phyloP scores from a whole-genome alignment of 1,284 basidiomycete species.

The Trichosporon faecale region DNA sequence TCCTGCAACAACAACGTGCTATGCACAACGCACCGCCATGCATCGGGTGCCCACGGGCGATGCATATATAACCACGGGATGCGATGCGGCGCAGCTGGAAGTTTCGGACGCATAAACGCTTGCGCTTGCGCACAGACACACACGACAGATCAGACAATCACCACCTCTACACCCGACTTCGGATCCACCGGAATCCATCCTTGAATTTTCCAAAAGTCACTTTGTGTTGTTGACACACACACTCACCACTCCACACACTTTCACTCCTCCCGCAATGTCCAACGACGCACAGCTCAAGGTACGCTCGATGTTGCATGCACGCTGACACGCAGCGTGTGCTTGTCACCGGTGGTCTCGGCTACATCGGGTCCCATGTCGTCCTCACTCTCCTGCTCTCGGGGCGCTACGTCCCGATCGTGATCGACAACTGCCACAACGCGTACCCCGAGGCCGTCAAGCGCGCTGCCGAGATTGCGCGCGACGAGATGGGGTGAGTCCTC shows the following conservation, averaged over 20 bases:
- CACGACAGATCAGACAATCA: not conserved
- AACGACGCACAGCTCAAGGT: conserved; percentile 20
- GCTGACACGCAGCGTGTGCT: conserved; percentile 41
- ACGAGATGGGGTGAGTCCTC: conserved; percentile 52
- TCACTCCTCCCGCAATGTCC: conserved; percentile 13
- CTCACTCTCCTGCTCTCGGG: conserved; percentile 79
- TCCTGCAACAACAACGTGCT: not conserved
- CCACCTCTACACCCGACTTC: not conserved
- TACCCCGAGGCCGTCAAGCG: conserved; percentile 68
- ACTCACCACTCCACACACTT: not conserved
- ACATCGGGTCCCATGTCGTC: conserved; percentile 83
- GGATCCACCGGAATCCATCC: not conserved
- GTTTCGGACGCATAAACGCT: not conserved
- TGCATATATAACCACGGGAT: conserved; percentile 4
- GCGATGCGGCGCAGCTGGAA: not conserved
- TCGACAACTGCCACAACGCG: conserved; percentile 92
- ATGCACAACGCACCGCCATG: not conserved
- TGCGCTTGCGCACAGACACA: not conserved
- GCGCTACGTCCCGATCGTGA: conserved; percentile 83
- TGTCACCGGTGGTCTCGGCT: conserved; percentile 51
- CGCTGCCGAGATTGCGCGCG: conserved; percentile 69
- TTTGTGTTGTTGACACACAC: not conserved
- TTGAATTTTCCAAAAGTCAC: not conserved
- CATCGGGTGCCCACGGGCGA: not conserved
- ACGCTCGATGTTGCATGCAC: conserved; percentile 17